Percentiles rank a stretch among this genome's conserved stretches.
These are phyloP conservation scores for Penicillium sp. DNA, from an alignment of 2,329 filamentous ascomycete species.

Conservation along the genomic window DNA sequence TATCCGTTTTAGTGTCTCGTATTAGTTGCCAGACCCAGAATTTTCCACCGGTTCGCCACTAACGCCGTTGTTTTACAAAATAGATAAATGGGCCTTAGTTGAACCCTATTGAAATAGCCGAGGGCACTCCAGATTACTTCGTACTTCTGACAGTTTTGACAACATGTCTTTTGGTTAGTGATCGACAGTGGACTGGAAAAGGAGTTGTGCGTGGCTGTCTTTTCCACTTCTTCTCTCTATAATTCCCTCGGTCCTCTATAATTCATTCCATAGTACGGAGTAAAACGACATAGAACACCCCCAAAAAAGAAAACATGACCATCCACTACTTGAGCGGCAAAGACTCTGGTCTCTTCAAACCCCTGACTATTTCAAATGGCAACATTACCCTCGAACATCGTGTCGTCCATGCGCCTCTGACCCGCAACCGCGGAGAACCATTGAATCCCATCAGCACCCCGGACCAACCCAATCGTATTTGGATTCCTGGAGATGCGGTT, in stretches of 20 bases:
- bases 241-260: neutral
- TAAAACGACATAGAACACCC: neutral
- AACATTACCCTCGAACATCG: conserved; percentile 51
- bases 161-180: neutral
- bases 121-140: conserved; percentile 5
- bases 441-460: conserved; percentile 40
- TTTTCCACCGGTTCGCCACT: conserved; percentile 1
- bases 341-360: conserved; percentile 42
- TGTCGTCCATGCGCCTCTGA: conserved; percentile 52
- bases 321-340: conserved; percentile 19
- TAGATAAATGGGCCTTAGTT: conserved; percentile 1
- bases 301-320: conserved; percentile 15
- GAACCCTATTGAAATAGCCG: conserved; percentile 14
- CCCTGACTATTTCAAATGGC: conserved; percentile 46
- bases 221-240: neutral
- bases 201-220: neutral
- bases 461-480: conserved; percentile 50
- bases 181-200: neutral
- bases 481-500: conserved; percentile 45
- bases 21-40: neutral
- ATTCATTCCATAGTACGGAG: neutral
- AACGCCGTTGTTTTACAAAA: conserved; percentile 9
- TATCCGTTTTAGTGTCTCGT: conserved; percentile 7
- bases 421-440: conserved; percentile 52
- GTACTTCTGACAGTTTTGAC: neutral